Conservation (phyloP, 495 filamentous ascomycete genomes). For the Daldinia vernicosa region DNA sequence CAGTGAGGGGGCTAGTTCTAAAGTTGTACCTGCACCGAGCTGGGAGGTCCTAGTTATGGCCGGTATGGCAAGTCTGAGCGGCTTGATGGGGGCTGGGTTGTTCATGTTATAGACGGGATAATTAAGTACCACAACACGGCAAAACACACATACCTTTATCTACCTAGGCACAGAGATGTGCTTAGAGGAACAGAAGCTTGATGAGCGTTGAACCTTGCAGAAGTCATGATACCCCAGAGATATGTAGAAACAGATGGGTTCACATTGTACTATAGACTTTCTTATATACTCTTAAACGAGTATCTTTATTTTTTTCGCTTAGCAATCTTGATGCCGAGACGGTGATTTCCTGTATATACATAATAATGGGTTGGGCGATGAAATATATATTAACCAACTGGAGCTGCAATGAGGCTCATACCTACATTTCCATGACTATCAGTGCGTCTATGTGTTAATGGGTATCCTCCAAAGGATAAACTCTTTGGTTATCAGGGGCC, state of each 20-base stretch:
- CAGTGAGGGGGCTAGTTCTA: slow-evolving; percentile 15
- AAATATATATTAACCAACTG: not conserved
- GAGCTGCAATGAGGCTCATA: not conserved
- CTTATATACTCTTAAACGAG: not conserved
- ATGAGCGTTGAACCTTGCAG: not conserved
- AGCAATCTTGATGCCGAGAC: not conserved
- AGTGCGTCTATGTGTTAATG: not conserved
- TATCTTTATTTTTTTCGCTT: not conserved
- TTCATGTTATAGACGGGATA: slow-evolving; percentile 35
- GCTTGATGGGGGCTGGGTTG: slow-evolving; percentile 40
- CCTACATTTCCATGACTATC: not conserved
- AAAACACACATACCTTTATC: not conserved
- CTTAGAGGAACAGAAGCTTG: not conserved
- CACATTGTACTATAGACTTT: not conserved
- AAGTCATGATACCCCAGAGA: slow-evolving; percentile 3
- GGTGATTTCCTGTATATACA: not conserved
- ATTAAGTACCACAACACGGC: not conserved
- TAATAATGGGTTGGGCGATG: not conserved
- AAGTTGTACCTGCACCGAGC: slow-evolving; percentile 26
- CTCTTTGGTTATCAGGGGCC: not conserved
- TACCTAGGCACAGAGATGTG: not conserved
- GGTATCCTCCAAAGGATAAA: not conserved
- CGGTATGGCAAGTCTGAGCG: slow-evolving; percentile 33
- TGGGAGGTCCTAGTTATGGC: slow-evolving; percentile 38
- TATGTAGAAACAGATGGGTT: not conserved